phyloP scores from a whole-genome alignment of 805 yeast genomes.

The Metahyphopichia silvanorum region DNA sequence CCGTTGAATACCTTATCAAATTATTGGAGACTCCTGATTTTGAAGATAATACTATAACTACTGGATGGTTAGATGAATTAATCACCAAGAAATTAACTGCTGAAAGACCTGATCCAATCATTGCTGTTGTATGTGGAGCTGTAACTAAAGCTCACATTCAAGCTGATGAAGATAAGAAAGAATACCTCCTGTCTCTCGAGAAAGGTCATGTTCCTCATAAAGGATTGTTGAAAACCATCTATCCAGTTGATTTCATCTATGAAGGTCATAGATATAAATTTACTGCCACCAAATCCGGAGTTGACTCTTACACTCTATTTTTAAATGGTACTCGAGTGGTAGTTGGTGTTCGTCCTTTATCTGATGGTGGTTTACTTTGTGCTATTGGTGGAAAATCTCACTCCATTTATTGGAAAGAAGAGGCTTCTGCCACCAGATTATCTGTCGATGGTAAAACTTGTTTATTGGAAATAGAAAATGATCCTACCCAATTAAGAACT shows the following conservation, averaged over 20 bases:
- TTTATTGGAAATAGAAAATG: conserved; percentile 89
- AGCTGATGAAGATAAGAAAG: conserved; percentile 64
- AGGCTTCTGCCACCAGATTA: conserved; percentile 89
- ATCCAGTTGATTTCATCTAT: conserved; percentile 91
- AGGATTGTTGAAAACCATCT: conserved; percentile 77
- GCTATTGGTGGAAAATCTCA: conserved; percentile 92
- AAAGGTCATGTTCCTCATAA: conserved; percentile 94
- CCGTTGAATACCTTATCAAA: conserved; percentile 94
- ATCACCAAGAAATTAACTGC: conserved; percentile 92
- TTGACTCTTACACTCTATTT: conserved; percentile 81
- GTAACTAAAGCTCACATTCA: conserved; percentile 90
- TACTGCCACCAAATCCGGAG: conserved; percentile 91
- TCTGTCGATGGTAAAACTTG: conserved; percentile 96
- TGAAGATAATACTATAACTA: conserved; percentile 93
- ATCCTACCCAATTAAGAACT: conserved; percentile 97
- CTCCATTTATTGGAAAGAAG: conserved; percentile 96
- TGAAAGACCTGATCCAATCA: conserved; percentile 88
- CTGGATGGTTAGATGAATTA: conserved; percentile 98
- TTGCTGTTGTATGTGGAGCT: conserved; percentile 97
- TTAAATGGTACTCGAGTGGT: conserved; percentile 90
- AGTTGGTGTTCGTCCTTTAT: conserved; percentile 81
- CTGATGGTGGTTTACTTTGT: conserved; percentile 91
- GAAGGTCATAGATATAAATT: conserved; percentile 92
- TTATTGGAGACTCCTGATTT: conserved; percentile 94
- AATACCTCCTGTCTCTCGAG: conserved; percentile 75